A percentile compares a stretch with the other conserved stretches of the same genome.
Conservation (phyloP, 306 rosid genomes). For the Prunus campanulata region DNA sequence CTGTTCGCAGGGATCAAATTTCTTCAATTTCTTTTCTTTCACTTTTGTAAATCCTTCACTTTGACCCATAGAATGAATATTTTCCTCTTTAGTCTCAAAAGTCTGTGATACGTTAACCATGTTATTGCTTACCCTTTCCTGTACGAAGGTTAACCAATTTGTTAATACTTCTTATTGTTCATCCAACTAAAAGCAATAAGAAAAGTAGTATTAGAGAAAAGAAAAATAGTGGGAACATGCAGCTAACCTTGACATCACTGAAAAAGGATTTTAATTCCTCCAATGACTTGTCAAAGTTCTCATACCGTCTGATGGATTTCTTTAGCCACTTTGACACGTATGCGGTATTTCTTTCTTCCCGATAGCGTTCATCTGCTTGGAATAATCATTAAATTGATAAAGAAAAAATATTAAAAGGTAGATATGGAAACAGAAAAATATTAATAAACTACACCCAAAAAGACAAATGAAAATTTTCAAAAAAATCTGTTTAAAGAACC, state of each 20-base stretch:
- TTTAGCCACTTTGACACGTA: conserved; percentile 90
- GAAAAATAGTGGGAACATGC: conserved; percentile 11
- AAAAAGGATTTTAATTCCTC: conserved; percentile 71
- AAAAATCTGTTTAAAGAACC: neutral
- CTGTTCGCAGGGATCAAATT: conserved; percentile 31
- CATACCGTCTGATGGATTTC: conserved; percentile 58
- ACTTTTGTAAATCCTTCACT: conserved; percentile 31
- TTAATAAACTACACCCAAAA: neutral
- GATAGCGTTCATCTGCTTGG: conserved; percentile 86
- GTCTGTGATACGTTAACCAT: conserved; percentile 33
- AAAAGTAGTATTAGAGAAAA: conserved; percentile 5
- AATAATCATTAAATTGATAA: conserved; percentile 15
- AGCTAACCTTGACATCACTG: conserved; percentile 55
- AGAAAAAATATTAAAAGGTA: conserved; percentile 1
- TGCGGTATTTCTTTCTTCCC: conserved; percentile 67
- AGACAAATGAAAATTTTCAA: neutral
- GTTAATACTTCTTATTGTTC: neutral
- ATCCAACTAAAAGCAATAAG: conserved; percentile 6
- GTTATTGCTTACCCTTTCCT: conserved; percentile 58
- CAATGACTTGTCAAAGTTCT: conserved; percentile 50
- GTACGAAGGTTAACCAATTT: conserved; percentile 34
- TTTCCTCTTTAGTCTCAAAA: conserved; percentile 27
- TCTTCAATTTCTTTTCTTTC: conserved; percentile 40
- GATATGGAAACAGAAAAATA: neutral
- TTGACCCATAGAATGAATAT: conserved; percentile 24